Base-by-base conservation (phyloP, 768 basidiomycete species). In the Coprinopsis sp. region DNA sequence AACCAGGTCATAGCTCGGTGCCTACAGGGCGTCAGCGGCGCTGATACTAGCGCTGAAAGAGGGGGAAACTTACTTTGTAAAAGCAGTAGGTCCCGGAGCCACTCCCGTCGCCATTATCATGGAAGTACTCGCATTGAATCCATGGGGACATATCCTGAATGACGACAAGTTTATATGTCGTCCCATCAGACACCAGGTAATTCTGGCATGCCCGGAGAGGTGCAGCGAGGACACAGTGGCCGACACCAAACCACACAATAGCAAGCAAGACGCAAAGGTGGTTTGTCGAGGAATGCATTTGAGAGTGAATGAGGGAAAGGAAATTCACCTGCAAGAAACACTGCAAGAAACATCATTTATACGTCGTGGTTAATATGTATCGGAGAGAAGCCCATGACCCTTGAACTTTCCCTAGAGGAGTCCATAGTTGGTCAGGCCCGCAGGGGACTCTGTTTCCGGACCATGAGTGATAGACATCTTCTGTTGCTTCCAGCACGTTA, bases 61-160 rank as follows among this genome's bases (percentile, higher is more conserved):
- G 12, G 8, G 24, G 16, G n/a, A n/a, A 4, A 44, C 50, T 13
- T 42, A 51, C 50, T 31, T 51, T 50, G 23, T 54, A 54, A 30
- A 37, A 54, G 46, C 50, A 51, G 34, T 54, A 54, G 25, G 39
- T 30, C 41, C 30, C 34, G 11, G 13, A 12, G 19, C 31, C 11
- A 12, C 37, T 29, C 5, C 49, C 52, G 28, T 42, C 38, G 12
- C 45, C 44, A 27, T 47, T 29, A 16, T 37, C 44, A 28, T 45
- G 40, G n/a, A 33, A 38, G 36, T 54, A 54, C n/a, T 24, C 38
- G 28, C 50, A 51, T 27, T 51, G 50, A 29, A 51, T 41, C 21
- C 44, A 51, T 24, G 43, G 50, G 33, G 50, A 47, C 40, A 51
- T 44, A 4, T 34, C 47, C 13, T 44, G 37, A 11, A 41, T 36